A percentile compares a stretch with the other conserved stretches of the same genome.
These are phyloP conservation scores for Roridomyces roridus DNA, from an alignment of 768 basidiomycete species.

Conservation along the genomic window DNA sequence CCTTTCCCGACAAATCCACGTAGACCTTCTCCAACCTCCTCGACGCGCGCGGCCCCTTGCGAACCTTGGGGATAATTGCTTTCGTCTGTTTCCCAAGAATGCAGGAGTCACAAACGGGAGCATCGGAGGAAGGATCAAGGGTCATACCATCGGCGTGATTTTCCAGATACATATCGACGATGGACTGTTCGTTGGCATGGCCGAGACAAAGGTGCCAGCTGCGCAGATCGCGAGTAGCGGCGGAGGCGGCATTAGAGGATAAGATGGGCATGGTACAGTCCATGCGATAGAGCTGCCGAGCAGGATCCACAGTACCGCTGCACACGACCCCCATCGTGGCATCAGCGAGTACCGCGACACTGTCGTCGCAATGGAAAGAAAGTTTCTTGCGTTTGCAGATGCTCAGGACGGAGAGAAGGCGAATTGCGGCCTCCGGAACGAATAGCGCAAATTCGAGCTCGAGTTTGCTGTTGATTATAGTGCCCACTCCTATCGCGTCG, in stretches of 20 bases:
- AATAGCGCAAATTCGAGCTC: no score
- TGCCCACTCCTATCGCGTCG: no score
- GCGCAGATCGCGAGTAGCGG: not conserved
- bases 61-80: no score
- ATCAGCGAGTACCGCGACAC: not conserved
- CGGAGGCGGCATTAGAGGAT: no score
- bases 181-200: not conserved
- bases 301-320: no score
- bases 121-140: no score
- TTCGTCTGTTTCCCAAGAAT: no score
- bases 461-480: no score
- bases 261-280: not conserved
- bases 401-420: conserved; percentile 2
- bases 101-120: no score
- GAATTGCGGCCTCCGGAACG: no score
- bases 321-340: no score
- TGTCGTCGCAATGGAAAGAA: not conserved
- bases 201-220: conserved; percentile 1
- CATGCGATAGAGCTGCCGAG: conserved; percentile 2
- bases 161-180: not conserved
- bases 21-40: conserved; percentile 37
- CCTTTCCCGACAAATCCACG: conserved; percentile 36
- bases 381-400: not conserved
- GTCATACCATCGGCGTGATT: conserved; percentile 1
- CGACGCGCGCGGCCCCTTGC: no score